These are phyloP conservation scores for Circinella minor DNA, from an alignment of 371 early-diverging fungal species.

Conservation along the genomic window DNA sequence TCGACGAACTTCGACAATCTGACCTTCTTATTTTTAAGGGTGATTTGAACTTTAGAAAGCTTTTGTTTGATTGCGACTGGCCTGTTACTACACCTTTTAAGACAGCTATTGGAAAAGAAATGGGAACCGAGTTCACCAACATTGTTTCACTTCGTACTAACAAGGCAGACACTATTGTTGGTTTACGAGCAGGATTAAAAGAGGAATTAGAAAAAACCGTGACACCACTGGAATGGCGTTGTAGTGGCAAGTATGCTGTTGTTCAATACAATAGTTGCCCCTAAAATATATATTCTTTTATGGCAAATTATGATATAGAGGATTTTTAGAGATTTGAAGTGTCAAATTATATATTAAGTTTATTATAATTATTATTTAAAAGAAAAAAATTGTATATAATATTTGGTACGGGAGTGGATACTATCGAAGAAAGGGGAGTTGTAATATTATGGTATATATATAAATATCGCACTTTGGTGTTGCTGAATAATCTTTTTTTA, in stretches of 20 bases:
- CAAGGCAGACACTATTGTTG: conserved; percentile 88
- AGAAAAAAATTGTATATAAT: no score
- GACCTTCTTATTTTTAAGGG: conserved; percentile 91
- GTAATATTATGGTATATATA: background rate
- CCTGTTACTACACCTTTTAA: conserved; percentile 78
- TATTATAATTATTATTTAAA: no score
- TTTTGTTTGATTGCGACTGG: conserved; percentile 90
- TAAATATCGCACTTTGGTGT: no score
- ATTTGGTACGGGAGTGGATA: no score
- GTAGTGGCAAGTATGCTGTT: conserved; percentile 84
- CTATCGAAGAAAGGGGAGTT: background rate
- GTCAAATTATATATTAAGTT: no score
- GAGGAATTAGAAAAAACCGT: conserved; percentile 55
- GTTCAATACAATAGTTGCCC: conserved; percentile 48
- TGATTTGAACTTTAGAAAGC: conserved; percentile 95
- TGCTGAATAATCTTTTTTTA: conserved; percentile 8
- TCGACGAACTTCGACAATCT: conserved; percentile 57
- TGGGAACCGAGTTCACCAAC: conserved; percentile 57
- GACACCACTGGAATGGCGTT: conserved; percentile 57
- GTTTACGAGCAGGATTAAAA: conserved; percentile 68
- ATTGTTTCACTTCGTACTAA: conserved; percentile 83
- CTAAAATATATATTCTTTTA: background rate
- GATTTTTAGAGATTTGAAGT: background rate
- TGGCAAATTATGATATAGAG: background rate
- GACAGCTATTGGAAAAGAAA: conserved; percentile 79